Evolutionary conservation across 106 monocot genomes (phyloP).

Genomic region (Posidonia australis): DNA sequence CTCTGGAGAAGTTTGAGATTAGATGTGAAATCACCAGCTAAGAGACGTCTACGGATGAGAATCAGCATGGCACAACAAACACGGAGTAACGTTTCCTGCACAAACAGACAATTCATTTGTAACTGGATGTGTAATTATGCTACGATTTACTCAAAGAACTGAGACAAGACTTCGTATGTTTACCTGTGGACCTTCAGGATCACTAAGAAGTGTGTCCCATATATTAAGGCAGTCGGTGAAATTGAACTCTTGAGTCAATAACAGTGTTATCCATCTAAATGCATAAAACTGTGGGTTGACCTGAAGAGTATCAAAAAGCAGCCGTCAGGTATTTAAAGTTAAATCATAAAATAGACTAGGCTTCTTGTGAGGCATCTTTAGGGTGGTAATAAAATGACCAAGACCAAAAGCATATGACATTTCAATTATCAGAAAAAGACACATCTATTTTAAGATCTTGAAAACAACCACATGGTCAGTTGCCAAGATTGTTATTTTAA

Average conservation of each 20-base stretch:
- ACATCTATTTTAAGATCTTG: too few species aligned
- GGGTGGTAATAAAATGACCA: too few species aligned
- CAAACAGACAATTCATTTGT: neutral
- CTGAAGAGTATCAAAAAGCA: slow-evolving; percentile 17
- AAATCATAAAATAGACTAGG: too few species aligned
- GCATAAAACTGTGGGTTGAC: slow-evolving; percentile 77
- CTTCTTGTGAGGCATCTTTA: too few species aligned
- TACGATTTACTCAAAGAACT: neutral
- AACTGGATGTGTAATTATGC: neutral
- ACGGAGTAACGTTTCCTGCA: slow-evolving; percentile 65
- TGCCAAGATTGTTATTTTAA: too few species aligned
- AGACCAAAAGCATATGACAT: too few species aligned
- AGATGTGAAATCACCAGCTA: slow-evolving; percentile 58
- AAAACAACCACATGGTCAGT: too few species aligned
- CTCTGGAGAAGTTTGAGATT: slow-evolving; percentile 60
- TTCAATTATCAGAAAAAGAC: too few species aligned
- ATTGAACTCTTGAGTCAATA: slow-evolving; percentile 51
- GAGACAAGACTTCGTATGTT: neutral
- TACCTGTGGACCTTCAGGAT: slow-evolving; percentile 67
- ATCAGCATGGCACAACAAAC: slow-evolving; percentile 46
- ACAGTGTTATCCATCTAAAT: slow-evolving; percentile 53
- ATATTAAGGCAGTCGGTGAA: slow-evolving; percentile 62
- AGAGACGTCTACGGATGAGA: slow-evolving; percentile 32
- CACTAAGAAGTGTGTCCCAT: slow-evolving; percentile 69
- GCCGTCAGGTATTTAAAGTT: too few species aligned